Evolutionary conservation across 441 rosid species (phyloP), one percentile per base, ranked within the genome.

Genomic region (Isatis lusitanica): DNA sequence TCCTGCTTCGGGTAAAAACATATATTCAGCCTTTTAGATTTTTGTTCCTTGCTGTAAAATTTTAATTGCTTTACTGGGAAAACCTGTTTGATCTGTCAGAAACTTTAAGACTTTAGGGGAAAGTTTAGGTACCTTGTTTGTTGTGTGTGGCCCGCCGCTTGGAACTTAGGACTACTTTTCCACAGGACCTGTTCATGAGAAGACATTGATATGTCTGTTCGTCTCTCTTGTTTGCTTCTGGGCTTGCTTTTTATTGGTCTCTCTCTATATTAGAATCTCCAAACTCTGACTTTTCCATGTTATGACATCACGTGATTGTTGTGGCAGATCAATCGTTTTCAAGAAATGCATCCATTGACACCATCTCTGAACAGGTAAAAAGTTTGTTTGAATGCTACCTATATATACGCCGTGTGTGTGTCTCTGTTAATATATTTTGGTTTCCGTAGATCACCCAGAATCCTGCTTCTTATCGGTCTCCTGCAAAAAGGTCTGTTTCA

Each of bases 321-420:
- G 17, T 84, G 31, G 76, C 93, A 93, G 96, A 83, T 81, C 90
- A 78, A 81, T 85, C 87, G 47, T 77, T 86, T 75, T 86, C 89
- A 44, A 80, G 93, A 78, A 81, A 78, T 75, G 33, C 81, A 65
- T 85, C 90, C 10, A 65, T 81, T 76, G 96, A 87, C 70, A 80
- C 78, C 28, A 82, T 75, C 64, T 67, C 82, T 73, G 90, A 85
- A 77, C 97, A 81, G 96, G 98, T 89, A 81, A 48, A 24, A 42
- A 33, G 44, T 65, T 74, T 65, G 63, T 60, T 56, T 17, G 39
- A 42, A 36, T 38, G 67, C 65, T 75, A 56, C 9, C 57, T 33
- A 26, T 30, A 55, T 44, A 21, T 43, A 46, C 53, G 52, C 42
- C 48, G 24, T 35, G 43, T 75, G 24, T 35, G 43, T 75, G 46